A percentile compares a stretch with the other conserved stretches of the same genome.
Conservation (phyloP, 164 flowering plant genomes). For the Tetracentron sinense region DNA sequence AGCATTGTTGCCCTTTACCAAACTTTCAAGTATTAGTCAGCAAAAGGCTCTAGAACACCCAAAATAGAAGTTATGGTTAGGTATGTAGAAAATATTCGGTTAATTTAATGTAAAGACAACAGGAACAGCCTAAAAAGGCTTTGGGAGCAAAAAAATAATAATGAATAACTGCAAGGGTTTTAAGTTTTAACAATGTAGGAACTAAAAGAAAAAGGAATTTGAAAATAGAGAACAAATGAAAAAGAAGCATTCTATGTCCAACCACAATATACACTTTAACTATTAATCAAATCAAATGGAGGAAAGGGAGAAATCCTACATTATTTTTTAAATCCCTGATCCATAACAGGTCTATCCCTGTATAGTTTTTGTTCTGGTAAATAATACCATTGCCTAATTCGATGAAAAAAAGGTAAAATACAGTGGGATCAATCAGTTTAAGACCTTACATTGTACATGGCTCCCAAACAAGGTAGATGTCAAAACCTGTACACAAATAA, state of each 20-base stretch:
- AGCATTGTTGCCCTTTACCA: too few relatives aligned
- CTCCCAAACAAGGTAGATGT: conserved; percentile 88
- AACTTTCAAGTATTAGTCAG: too few relatives aligned
- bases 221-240: too few relatives aligned
- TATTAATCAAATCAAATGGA: neutral
- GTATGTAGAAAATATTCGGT: too few relatives aligned
- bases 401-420: neutral
- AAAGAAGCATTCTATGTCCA: neutral
- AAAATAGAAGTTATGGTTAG: too few relatives aligned
- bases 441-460: conserved; percentile 79
- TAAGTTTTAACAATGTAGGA: too few relatives aligned
- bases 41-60: too few relatives aligned
- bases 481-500: conserved; percentile 89
- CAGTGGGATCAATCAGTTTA: neutral
- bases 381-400: neutral
- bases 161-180: too few relatives aligned
- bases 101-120: neutral
- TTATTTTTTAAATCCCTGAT: neutral
- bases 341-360: neutral
- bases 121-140: neutral
- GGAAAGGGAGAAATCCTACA: neutral
- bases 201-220: neutral
- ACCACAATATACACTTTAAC: neutral
- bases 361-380: neutral
- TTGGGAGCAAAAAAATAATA: too few relatives aligned